phyloP scores from a whole-genome alignment of 2,329 filamentous ascomycete genomes.

The Colletotrichum siamense region DNA sequence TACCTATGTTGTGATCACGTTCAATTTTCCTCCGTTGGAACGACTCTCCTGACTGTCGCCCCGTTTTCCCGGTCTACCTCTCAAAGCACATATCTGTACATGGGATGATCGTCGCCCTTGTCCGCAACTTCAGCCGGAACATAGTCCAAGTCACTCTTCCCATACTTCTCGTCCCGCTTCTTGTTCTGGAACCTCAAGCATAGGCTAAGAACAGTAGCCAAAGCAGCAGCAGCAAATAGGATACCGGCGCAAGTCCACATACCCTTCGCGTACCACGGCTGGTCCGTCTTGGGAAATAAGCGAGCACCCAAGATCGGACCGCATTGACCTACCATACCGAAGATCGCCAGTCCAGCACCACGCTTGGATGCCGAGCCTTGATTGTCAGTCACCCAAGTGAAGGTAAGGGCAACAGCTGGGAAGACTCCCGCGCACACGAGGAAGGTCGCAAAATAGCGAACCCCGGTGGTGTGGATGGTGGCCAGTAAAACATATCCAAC shows the following conservation, averaged over 20 bases:
- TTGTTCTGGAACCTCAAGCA: constrained; percentile 18
- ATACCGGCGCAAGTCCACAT: constrained; percentile 44
- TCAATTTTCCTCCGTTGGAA: background rate
- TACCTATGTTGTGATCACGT: background rate
- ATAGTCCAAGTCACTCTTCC: constrained; percentile 17
- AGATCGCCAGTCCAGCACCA: constrained; percentile 66
- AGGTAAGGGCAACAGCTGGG: constrained; percentile 69
- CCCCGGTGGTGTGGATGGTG: constrained; percentile 47
- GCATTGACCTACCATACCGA: constrained; percentile 66
- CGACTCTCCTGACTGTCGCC: background rate
- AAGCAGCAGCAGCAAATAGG: constrained; percentile 33
- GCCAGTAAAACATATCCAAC: constrained; percentile 71
- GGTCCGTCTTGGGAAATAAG: constrained; percentile 56
- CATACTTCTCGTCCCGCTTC: constrained; percentile 12
- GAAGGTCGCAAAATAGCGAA: constrained; percentile 53
- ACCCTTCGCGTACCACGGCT: constrained; percentile 43
- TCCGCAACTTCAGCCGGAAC: constrained; percentile 6
- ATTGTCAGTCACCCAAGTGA: constrained; percentile 75
- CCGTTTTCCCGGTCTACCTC: background rate
- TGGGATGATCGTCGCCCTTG: constrained; percentile 16
- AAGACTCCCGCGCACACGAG: constrained; percentile 57
- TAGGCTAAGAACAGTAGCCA: constrained; percentile 8
- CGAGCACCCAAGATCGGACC: constrained; percentile 69
- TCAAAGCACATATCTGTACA: constrained; percentile 13
- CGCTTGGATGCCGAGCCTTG: constrained; percentile 71